Base-by-base conservation (phyloP, 2,329 filamentous ascomycete genomes). In the Penicillium sp. region DNA sequence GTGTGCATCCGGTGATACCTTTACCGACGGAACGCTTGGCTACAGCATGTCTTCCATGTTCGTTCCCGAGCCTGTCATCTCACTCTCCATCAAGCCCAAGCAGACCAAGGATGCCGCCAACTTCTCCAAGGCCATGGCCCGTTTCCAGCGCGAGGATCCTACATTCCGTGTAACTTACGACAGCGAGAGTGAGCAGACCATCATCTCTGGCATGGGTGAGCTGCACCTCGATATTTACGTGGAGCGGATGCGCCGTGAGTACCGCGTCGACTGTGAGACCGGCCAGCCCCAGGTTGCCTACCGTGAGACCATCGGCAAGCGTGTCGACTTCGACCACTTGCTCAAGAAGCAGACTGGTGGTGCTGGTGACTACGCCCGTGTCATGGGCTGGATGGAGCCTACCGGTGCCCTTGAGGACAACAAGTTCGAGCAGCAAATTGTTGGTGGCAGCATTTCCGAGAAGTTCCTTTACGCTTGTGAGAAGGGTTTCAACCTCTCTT, bases 121-220 rank as follows among this genome's bases (percentile, higher is more conserved):
- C 81, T 99, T 99, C 84, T 93, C 89, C 73, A 99, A 99, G 81
- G 95, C 95, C 67, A 98, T 99, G 88, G 95, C 94, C 76, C 91
- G 95, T 68, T 99, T 99, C 85, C 94, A 97, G 79, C 90, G 95
- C 64, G 95, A 99, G 79, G 95, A 99, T 71, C 95, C 95, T 3
- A 99, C 95, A 13, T 99, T 99, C 86, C 88, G 95, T 55, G 91
- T 99, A 39, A 89, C 92, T 69, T 92, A 96, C 69, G 95, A 99
- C 73, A 79, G 86, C 16, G 95, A 99, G 80, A 94, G 89, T 64
- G 90, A 96, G 73, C 92, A 99, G 81, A 98, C 94, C 50, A 96
- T 99, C 72, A 98, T 99, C 72, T 96, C 91, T 43, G 95, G 95
- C 60, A 99, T 99, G 95, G 95, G 95, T 67, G 95, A 99, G 77